These are phyloP conservation scores for Anisodus tanguticus DNA, from an alignment of 257 asterid species.

Conservation along the genomic window DNA sequence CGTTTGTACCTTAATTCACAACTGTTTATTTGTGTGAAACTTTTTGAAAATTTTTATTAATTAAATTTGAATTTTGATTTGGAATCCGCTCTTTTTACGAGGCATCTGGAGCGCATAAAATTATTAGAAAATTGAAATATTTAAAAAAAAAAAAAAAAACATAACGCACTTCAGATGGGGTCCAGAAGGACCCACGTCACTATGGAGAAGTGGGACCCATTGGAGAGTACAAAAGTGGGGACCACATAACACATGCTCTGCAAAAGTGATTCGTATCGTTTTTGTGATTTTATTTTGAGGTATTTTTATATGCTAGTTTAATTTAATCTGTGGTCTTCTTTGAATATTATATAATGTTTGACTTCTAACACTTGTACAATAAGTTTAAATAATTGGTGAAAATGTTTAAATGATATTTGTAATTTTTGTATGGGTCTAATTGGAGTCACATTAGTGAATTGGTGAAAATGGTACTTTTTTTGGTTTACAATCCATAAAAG, in stretches of 20 bases:
- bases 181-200: background rate
- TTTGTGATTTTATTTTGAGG: background rate
- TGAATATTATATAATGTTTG: background rate
- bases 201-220: conserved; percentile 14
- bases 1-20: background rate
- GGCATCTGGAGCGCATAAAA: conserved; percentile 54
- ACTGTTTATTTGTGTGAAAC: background rate
- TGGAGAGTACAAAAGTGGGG: conserved; percentile 12
- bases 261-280: background rate
- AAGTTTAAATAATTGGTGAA: too few species aligned
- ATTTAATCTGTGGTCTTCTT: background rate
- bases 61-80: conserved; percentile 47
- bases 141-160: too few species aligned
- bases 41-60: conserved; percentile 27
- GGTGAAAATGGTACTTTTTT: too few species aligned
- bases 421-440: too few species aligned
- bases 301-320: background rate
- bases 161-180: conserved; percentile 28
- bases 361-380: background rate
- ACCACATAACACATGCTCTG: conserved; percentile 41
- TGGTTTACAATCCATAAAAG: too few species aligned
- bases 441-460: too few species aligned
- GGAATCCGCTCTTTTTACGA: conserved; percentile 51
- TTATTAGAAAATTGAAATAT: too few species aligned
- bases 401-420: too few species aligned